Conservation (phyloP, 345 rosid genomes). For the Gossypium bickii region DNA sequence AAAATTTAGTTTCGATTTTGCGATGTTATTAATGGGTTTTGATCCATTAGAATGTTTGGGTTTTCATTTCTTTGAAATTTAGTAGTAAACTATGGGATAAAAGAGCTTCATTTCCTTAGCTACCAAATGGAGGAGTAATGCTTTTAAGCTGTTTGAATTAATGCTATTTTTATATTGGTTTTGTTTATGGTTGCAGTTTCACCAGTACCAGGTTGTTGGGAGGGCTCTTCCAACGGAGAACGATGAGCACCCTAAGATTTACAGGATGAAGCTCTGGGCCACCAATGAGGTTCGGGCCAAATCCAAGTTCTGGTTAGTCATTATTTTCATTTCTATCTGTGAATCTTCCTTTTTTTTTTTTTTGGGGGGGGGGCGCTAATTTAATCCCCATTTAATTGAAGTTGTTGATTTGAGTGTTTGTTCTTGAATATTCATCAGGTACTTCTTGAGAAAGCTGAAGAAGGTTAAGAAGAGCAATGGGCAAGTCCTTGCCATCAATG, state of each 20-base stretch:
- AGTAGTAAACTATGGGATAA: not conserved
- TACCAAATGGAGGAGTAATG: no score
- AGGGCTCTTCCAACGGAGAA: constrained; percentile 57
- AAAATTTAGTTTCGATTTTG: not conserved
- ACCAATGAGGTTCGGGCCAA: constrained; percentile 37
- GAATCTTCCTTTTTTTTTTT: not conserved
- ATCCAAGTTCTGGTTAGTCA: constrained; percentile 56
- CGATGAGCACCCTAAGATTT: constrained; percentile 50
- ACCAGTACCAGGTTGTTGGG: constrained; percentile 67
- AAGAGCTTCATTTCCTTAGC: not conserved
- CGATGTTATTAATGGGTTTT: not conserved
- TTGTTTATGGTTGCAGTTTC: constrained; percentile 36
- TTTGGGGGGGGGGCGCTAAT: not conserved
- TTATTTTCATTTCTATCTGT: not conserved
- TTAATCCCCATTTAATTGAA: not conserved
- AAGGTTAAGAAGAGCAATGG: constrained; percentile 43
- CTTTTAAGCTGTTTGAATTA: not conserved
- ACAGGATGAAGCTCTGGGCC: constrained; percentile 41
- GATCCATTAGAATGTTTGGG: no score
- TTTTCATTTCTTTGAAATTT: not conserved
- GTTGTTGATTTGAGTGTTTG: not conserved
- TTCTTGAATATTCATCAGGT: constrained; percentile 30
- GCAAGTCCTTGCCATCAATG: constrained; percentile 45
- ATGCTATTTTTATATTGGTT: not conserved
- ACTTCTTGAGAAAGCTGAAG: constrained; percentile 25